Evolutionary conservation across 78 protist genomes (phyloP), one percentile per base, ranked within the genome.

Genomic region (Dictyostelium firmibasis): DNA sequence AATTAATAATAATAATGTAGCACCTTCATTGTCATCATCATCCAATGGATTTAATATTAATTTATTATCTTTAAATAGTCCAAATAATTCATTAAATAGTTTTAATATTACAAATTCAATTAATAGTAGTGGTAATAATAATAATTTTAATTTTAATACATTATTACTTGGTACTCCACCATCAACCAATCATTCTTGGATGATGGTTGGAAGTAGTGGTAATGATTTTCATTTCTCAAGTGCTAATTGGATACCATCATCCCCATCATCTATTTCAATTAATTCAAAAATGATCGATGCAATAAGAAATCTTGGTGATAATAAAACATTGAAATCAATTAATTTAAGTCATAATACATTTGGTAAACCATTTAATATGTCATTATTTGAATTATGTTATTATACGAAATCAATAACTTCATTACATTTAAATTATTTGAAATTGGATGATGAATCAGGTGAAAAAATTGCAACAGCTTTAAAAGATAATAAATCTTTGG

Each of bases 281-380:
- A 79, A 88, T 64, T 50, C 86, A 5, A 79, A 67, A 64, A 41
- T 88, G 13, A 88, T 79, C 18, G 93, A 88, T 25, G 35, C 70
- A 50, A 77, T 88, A 8, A 64, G 20, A 38, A 36, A n/a, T 18
- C 50, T 88, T 3, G 41, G 44, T 18, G 43, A 36, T 38, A 88
- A 88, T 31, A 33, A 41, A 25, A 53, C 81, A 18, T 36, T 88
- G 0, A 78, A 60, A 41, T 43, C n/a, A 5, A 18, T 88, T 13
- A 88, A 88, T 43, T 84, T 88, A 13, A 88, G 86, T 36, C 93
- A 88, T 23, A 88, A 88, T 31, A 88, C 93, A 9, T 88, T 88
- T 79, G 86, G 93, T 1, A 88, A 88, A 64, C 70, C 35, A 5
- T 76, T 88, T 27, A 88, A 79, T 44, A 14, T 38, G 18, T 33